Evolutionary conservation across 768 basidiomycete genomes (phyloP).

Genomic region (Tylopilus intermedius): DNA sequence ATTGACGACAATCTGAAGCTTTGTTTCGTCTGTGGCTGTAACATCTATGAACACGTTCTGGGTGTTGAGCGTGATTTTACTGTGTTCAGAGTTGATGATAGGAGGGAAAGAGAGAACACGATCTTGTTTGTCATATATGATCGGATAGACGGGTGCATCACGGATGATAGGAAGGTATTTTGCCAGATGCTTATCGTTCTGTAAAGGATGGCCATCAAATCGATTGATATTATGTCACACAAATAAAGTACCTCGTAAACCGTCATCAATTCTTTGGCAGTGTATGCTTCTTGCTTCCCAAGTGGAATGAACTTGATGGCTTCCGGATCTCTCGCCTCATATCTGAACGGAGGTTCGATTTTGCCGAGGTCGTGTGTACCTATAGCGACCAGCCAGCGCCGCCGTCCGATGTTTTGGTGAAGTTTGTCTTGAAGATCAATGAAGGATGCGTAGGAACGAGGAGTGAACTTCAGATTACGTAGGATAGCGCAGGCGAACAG

Average conservation of each 20-base stretch:
- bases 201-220: background rate
- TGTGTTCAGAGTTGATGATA: conserved; percentile 96
- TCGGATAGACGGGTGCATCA: conserved; percentile 93
- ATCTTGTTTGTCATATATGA: conserved; percentile 90
- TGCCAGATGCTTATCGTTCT: conserved; percentile 90
- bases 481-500: conserved; percentile 89
- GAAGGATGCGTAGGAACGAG: conserved; percentile 88
- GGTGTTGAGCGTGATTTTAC: conserved; percentile 93
- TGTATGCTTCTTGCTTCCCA: conserved; percentile 72
- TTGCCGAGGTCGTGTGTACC: conserved; percentile 97
- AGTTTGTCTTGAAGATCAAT: conserved; percentile 99
- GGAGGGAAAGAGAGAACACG: conserved; percentile 95
- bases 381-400: conserved; percentile 88
- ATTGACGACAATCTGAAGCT: conserved; percentile 92
- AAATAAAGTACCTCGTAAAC: conserved; percentile 75
- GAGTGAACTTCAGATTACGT: conserved; percentile 85
- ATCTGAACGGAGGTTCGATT: conserved; percentile 81
- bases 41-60: conserved; percentile 94
- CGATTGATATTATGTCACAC: background rate
- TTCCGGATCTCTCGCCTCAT: conserved; percentile 74
- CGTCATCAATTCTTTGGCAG: conserved; percentile 87
- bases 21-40: conserved; percentile 94
- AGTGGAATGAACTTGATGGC: conserved; percentile 90
- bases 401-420: conserved; percentile 90
- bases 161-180: conserved; percentile 90